Base-by-base conservation (phyloP, 192 early-diverging fungal species). In the Geranomyces michiganensis region DNA sequence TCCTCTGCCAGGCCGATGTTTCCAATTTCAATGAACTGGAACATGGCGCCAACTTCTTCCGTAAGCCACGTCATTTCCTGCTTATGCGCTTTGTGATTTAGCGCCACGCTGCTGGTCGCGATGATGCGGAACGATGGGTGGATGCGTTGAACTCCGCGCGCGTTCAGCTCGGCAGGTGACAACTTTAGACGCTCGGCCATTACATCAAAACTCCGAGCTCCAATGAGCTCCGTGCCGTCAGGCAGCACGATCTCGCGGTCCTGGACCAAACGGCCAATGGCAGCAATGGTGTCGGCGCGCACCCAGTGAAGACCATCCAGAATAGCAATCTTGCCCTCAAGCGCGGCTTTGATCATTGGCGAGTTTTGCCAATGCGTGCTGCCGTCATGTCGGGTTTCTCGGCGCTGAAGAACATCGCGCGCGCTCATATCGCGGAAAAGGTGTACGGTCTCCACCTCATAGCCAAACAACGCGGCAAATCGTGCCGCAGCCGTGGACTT, bases 391-490 rank as follows among this genome's bases (percentile, higher is more conserved):
- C 87, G 89, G 0, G 92, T 93, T 51, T 82, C 80, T 36, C 92
- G 82, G 33, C 90, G 84, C 68, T 93, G 92, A 27, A 93, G 71
- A 3, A 93, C 79, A 72, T 92, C 90, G 17, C 92, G 81, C 5
- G 92, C 86, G 5, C 90, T 90, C 89, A 93, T 92, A 69, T 93
- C 92, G 48, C 86, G 85, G 74, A 88, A 92, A 8, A 92, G 65
- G 10, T 90, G 91, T 43, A 93, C 86, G 61, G 82, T 90, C 59
- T 92, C 90, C 41, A 88, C 80, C 45, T 75, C 78, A 62, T 91
- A 89, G 0, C 88, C 85, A 41, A 90, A 59, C 9, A 79, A 63
- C 30, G 62, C 67, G 26, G 82, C 81, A 74, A 90, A 90, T 45
- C 88, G 81, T 10, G 87, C 78, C 47, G 92, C 80, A 13, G 90